Conservation (phyloP, 78 protist genomes). For the Dictyostelium purpureum region DNA sequence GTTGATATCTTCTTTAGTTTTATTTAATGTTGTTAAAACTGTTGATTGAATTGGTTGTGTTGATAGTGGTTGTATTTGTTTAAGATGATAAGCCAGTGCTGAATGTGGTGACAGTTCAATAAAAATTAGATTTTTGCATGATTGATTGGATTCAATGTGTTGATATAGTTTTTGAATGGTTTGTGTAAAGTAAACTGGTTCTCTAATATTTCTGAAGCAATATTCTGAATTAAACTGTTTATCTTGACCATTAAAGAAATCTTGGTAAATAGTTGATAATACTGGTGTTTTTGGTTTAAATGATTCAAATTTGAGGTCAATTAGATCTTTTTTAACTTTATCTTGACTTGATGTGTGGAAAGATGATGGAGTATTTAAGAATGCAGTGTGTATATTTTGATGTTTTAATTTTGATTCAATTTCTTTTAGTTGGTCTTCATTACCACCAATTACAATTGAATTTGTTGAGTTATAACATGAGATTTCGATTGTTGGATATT, state of each 20-base stretch:
- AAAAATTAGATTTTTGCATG: neutral
- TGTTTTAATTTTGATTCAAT: neutral
- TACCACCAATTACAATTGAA: neutral
- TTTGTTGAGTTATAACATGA: conserved; percentile 10
- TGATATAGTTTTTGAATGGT: neutral
- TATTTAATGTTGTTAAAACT: neutral
- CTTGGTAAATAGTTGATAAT: neutral
- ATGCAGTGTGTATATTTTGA: conserved; percentile 7
- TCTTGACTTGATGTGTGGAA: conserved; percentile 22
- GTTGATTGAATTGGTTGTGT: neutral
- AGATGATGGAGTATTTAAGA: neutral
- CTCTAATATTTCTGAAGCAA: neutral
- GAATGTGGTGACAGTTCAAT: conserved; percentile 71
- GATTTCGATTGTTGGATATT: neutral
- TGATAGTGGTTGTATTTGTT: neutral
- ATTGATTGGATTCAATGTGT: neutral
- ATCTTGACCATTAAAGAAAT: neutral
- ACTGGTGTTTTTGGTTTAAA: neutral
- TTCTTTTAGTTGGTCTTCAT: neutral
- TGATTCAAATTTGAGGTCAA: neutral
- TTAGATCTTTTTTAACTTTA: neutral
- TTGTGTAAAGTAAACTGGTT: neutral
- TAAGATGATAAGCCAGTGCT: neutral
- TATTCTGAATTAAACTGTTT: neutral
- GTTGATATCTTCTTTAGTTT: neutral